Evolutionary conservation across 2,329 filamentous ascomycete species (phyloP).

Genomic region (Fonsecaea pedrosoi): DNA sequence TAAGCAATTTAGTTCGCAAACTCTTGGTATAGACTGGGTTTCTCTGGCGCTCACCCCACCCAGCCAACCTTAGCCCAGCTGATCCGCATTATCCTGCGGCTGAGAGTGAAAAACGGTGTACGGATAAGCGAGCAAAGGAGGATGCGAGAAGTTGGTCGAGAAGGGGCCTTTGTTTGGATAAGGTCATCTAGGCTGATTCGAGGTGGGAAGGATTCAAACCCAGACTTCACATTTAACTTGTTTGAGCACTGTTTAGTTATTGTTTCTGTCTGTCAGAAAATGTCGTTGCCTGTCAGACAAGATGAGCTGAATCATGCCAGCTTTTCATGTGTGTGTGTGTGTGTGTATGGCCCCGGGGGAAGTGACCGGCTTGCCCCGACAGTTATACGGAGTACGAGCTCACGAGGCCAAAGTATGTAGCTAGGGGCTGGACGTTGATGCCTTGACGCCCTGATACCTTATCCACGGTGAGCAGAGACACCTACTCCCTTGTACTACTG

Average conservation of each 20-base stretch:
- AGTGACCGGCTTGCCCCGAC: background rate
- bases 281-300: background rate
- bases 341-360: background rate
- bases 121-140: background rate
- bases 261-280: slow-evolving; percentile 5
- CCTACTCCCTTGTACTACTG: background rate
- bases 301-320: background rate
- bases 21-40: background rate
- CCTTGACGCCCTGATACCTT: background rate
- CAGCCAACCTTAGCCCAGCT: background rate
- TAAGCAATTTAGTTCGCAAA: slow-evolving; percentile 25
- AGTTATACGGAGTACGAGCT: background rate
- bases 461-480: background rate
- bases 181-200: background rate
- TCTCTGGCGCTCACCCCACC: background rate
- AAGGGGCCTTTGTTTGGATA: background rate
- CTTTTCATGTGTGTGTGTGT: background rate
- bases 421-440: background rate
- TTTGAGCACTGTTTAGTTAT: background rate
- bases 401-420: background rate
- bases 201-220: background rate
- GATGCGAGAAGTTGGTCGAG: background rate
- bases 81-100: slow-evolving; percentile 22
- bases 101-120: slow-evolving; percentile 12
- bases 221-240: background rate